Percentiles rank a stretch among this genome's conserved stretches.
These are phyloP conservation scores for Phytophthora citricola DNA, from an alignment of 352 stramenopile species.

Conservation along the genomic window DNA sequence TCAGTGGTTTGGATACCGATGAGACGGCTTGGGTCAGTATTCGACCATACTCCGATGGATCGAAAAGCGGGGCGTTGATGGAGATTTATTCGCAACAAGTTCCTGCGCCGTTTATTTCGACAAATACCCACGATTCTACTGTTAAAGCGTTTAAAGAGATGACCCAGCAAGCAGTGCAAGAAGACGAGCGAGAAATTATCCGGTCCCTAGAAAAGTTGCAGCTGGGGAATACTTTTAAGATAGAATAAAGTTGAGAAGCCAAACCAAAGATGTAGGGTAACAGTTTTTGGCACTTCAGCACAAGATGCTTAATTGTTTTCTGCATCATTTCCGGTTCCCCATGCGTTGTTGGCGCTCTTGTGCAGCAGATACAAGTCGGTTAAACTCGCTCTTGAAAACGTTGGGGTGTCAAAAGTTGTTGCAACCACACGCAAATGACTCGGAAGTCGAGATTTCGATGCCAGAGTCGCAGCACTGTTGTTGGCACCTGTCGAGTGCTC, in stretches of 20 bases:
- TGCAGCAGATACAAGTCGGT: slow-evolving; percentile 53
- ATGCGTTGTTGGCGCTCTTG: slow-evolving; percentile 45
- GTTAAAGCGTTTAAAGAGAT: slow-evolving; percentile 11
- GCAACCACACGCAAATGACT: slow-evolving; percentile 47
- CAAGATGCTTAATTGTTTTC: too few relatives aligned
- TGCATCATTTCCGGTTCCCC: slow-evolving; percentile 46
- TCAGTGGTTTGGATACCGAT: slow-evolving; percentile 48
- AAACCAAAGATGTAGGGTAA: too few relatives aligned
- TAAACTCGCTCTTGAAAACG: slow-evolving; percentile 77
- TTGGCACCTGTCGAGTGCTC: slow-evolving; percentile 60
- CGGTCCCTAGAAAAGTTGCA: slow-evolving; percentile 2
- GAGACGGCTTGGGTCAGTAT: slow-evolving; percentile 46
- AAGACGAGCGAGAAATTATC: slow-evolving; percentile 3
- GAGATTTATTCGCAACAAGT: slow-evolving; percentile 14
- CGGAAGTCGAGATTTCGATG: slow-evolving; percentile 56
- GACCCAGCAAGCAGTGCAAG: slow-evolving; percentile 2
- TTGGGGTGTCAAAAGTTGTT: slow-evolving; percentile 74
- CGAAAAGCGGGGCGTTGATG: slow-evolving; percentile 4
- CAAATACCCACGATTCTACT: not conserved
- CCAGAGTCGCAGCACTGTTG: slow-evolving; percentile 31
- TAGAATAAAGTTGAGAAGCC: not conserved
- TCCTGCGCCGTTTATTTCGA: not conserved
- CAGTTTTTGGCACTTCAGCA: too few relatives aligned
- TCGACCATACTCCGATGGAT: slow-evolving; percentile 4
- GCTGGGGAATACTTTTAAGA: slow-evolving; percentile 1